A percentile compares a stretch with the other conserved stretches of the same genome.
These are phyloP conservation scores for Boletus patriciae DNA, from an alignment of 768 basidiomycete genomes.

Conservation along the genomic window DNA sequence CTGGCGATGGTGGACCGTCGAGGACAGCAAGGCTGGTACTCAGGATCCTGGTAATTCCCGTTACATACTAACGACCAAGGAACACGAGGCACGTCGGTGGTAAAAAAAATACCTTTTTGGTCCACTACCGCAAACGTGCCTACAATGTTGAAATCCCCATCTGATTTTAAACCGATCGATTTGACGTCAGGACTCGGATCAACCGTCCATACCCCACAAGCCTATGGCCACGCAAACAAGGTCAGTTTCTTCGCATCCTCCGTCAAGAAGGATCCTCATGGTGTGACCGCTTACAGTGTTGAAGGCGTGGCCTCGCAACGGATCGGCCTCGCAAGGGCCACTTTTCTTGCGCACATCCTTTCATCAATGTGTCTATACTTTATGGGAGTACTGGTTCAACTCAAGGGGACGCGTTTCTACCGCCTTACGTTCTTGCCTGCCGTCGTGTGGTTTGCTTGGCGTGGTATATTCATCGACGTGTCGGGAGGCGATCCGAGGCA, in stretches of 20 bases:
- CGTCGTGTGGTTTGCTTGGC: constrained; percentile 44
- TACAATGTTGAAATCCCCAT: not conserved
- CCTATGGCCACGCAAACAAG: constrained; percentile 2
- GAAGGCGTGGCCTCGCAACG: constrained; percentile 3
- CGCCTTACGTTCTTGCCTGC: constrained; percentile 52
- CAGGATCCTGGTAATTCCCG: too few species aligned
- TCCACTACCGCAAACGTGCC: not conserved
- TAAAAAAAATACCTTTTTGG: not conserved
- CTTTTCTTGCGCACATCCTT: constrained; percentile 38
- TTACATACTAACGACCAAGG: too few species aligned
- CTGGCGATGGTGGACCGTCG: too few species aligned
- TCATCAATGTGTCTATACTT: constrained; percentile 48
- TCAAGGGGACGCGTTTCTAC: constrained; percentile 39
- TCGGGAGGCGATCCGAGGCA: constrained; percentile 15
- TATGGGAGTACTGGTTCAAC: constrained; percentile 52
- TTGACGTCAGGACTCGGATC: not conserved
- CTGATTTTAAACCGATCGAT: not conserved
- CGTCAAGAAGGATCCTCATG: not conserved
- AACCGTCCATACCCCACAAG: not conserved
- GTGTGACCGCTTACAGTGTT: not conserved
- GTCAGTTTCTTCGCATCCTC: not conserved
- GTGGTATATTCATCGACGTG: constrained; percentile 31
- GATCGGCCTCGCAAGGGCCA: constrained; percentile 8
- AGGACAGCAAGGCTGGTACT: too few species aligned
- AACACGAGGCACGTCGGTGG: too few species aligned